A percentile compares a stretch with the other conserved stretches of the same genome.
phyloP scores from a whole-genome alignment of 1,139 yeast species.

The Blastobotrys raffinosifermentans region DNA sequence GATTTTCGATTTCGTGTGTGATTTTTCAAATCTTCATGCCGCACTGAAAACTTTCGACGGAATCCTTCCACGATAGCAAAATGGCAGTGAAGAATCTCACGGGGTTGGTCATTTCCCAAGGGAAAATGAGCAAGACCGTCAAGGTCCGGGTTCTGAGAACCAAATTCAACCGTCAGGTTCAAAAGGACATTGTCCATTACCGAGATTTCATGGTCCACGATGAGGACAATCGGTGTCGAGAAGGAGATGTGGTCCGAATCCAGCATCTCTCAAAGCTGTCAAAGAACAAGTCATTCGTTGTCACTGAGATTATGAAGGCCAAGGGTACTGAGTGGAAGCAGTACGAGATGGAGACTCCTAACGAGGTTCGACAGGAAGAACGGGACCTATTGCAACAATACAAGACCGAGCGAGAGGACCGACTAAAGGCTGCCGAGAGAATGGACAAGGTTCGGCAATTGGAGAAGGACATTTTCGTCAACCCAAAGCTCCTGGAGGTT shows the following conservation, averaged over 20 bases:
- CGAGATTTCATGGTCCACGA: conserved; percentile 90
- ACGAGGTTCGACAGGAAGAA: conserved; percentile 59
- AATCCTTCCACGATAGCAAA: no score
- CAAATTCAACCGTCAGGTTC: conserved; percentile 23
- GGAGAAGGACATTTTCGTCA: conserved; percentile 13
- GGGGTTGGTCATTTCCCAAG: conserved; percentile 92
- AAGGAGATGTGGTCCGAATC: conserved; percentile 92
- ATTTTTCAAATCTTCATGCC: no score
- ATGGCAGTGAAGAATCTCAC: conserved; percentile 90
- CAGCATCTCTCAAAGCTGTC: conserved; percentile 86
- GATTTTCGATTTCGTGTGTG: no score
- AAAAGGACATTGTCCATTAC: conserved; percentile 60
- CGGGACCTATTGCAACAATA: conserved; percentile 44
- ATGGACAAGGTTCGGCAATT: conserved; percentile 25
- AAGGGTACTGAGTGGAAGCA: conserved; percentile 88
- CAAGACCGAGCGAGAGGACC: conserved; percentile 31
- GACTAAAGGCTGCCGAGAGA: conserved; percentile 21
- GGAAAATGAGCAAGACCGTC: conserved; percentile 92
- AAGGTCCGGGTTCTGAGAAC: conserved; percentile 73
- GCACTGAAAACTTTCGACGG: no score
- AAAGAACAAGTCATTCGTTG: conserved; percentile 79
- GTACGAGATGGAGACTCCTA: conserved; percentile 69
- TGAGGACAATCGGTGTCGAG: conserved; percentile 84
- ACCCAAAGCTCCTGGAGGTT: neutral
- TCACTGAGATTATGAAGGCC: conserved; percentile 84